phyloP scores from a whole-genome alignment of 257 asterid species.

The Solanum etuberosum region DNA sequence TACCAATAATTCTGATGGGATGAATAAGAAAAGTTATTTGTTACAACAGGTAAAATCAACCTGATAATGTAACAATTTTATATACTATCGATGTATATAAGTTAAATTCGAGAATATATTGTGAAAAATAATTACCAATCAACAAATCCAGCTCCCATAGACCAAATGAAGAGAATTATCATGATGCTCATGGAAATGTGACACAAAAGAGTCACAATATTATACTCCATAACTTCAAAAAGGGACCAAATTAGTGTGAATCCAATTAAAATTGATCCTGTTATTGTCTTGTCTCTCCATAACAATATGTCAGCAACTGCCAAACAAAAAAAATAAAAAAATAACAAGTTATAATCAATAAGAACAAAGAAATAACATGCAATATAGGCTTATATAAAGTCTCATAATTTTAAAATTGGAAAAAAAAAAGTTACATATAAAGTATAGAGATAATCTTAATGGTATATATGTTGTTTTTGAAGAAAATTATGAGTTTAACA shows the following conservation, averaged over 20 bases:
- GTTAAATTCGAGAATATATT: neutral
- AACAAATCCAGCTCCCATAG: slow-evolving; percentile 21
- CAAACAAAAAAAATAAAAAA: neutral
- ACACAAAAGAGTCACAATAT: slow-evolving; percentile 33
- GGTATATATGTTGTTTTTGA: neutral
- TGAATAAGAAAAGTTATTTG: neutral
- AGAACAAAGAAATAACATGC: neutral
- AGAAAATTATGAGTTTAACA: neutral
- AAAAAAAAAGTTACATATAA: neutral
- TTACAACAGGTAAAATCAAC: neutral
- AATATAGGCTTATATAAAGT: neutral
- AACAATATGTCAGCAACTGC: slow-evolving; percentile 48
- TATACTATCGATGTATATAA: neutral
- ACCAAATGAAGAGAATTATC: slow-evolving; percentile 47
- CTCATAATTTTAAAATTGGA: neutral
- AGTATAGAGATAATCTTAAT: neutral
- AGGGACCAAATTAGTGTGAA: slow-evolving; percentile 41
- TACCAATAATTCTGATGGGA: neutral
- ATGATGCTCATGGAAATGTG: slow-evolving; percentile 39
- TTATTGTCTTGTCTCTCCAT: slow-evolving; percentile 40
- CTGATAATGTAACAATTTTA: neutral
- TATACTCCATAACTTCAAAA: slow-evolving; percentile 45
- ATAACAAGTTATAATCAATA: neutral
- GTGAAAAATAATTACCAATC: slow-evolving; percentile 17
- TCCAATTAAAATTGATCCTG: slow-evolving; percentile 34